Evolutionary conservation across 78 protist genomes (phyloP).

Genomic region (Dictyostelium purpureum): DNA sequence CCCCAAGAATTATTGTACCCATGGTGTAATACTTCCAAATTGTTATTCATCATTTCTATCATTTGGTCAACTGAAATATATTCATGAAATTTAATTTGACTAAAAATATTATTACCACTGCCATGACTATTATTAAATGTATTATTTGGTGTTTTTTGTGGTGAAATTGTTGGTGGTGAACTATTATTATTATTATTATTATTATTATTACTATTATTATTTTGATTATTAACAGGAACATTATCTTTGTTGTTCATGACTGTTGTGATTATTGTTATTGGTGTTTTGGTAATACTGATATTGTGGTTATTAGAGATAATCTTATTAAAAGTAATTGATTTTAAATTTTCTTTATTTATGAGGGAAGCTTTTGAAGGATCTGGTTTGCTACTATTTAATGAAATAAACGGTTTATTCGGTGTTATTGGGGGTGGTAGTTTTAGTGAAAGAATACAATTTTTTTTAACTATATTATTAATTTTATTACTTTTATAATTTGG

Average conservation of each 20-base stretch:
- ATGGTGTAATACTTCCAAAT: neutral
- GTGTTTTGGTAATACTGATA: neutral
- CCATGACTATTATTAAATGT: neutral
- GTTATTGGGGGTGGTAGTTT: neutral
- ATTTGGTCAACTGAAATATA: neutral
- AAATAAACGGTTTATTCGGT: neutral
- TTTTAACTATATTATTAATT: neutral
- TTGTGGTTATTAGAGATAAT: neutral
- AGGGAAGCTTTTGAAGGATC: neutral
- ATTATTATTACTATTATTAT: neutral
- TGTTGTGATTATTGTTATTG: neutral
- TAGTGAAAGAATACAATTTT: neutral
- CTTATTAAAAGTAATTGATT: neutral
- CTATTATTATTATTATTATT: neutral
- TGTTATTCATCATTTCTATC: neutral
- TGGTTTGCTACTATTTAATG: neutral
- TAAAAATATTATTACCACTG: too few species aligned
- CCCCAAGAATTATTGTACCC: neutral
- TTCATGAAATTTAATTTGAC: neutral
- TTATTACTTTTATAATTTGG: neutral
- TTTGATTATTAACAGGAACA: neutral
- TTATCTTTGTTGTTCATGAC: neutral
- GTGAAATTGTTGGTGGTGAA: neutral
- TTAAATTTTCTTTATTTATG: constrained; percentile 1
- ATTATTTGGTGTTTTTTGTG: neutral